Evolutionary conservation across 2,329 filamentous ascomycete species (phyloP), one percentile per base, ranked within the genome.

Genomic region (Colletotrichum zoysiae): DNA sequence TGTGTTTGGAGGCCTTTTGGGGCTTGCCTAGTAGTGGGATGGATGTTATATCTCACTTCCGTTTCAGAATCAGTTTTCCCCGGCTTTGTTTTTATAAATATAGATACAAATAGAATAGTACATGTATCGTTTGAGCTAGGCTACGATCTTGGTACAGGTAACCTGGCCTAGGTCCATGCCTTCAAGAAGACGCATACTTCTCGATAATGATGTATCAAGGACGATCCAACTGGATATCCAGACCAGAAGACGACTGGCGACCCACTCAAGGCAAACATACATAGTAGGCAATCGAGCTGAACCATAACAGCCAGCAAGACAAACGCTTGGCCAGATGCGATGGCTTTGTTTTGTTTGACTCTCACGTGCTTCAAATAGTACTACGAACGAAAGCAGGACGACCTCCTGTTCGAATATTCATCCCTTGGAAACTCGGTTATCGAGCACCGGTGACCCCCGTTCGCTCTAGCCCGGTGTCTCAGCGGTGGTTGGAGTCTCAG

Each of bases 391-490:
- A 18, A 35, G 18, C 8, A 56, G 55, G 12, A 57, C 6, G 14
- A 18, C n/a, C 40, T 57, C 55, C 33, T 42, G 8, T 35, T n/a
- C 18, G n/a, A 26, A 16, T 14, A 26, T 11, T 7, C 35, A 63
- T 53, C 60, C 60, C 60, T 63, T 53, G 9, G 23, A 42, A 42
- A 14, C 12, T 40, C 35, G 14, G 59, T 5, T 63, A 16, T 53
- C 14, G 2, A 12, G 40, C 20, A 42, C 33, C 26, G 23, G 18
- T 11, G 4, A 14, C 6, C 55, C 55, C 55, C 35, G n/a, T 50
- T 5, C 14, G 33, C n/a, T 35, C 44, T 42, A 53, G 60, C 60
- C 46, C 23, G 35, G 42, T 63, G 60, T 63, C 48, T 63, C 48
- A 63, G 48, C 16, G 33, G 33, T 8, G 7, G 16, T 33, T 40